phyloP scores from a whole-genome alignment of 169 alveolate genomes.

The Plasmodium reichenowi region DNA sequence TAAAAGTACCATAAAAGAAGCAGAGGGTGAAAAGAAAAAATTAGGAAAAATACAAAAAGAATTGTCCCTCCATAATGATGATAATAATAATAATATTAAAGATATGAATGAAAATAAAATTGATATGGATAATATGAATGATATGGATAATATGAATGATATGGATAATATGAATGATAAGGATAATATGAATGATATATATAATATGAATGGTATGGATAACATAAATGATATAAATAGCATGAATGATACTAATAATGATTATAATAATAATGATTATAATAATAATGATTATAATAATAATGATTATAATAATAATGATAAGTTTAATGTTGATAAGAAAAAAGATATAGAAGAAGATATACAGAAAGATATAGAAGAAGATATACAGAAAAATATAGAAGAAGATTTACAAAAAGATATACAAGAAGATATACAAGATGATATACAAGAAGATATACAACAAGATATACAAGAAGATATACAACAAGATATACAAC shows the following conservation, averaged over 20 bases:
- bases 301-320: not conserved
- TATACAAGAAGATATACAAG: not conserved
- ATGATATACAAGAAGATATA: slow-evolving; percentile 16
- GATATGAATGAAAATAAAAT: not conserved
- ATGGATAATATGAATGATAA: no score
- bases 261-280: not conserved
- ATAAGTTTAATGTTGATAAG: not conserved
- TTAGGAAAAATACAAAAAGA: slow-evolving; percentile 26
- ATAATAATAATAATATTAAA: slow-evolving; percentile 15
- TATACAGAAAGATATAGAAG: not conserved
- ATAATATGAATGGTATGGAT: no score
- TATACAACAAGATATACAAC: slow-evolving; percentile 11
- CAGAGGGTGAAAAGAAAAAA: slow-evolving; percentile 41
- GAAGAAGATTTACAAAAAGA: no score
- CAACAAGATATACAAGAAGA: not conserved
- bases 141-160: no score
- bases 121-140: no score
- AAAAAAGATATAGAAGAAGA: slow-evolving; percentile 35
- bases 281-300: not conserved
- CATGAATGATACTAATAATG: not conserved
- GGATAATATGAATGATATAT: not conserved
- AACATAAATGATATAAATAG: no score
- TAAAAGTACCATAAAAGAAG: slow-evolving; percentile 37
- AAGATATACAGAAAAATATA: no score
- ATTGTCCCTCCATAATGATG: not conserved